Evolutionary conservation across 2,329 filamentous ascomycete genomes (phyloP).

Genomic region (Aspergillus sp.): DNA sequence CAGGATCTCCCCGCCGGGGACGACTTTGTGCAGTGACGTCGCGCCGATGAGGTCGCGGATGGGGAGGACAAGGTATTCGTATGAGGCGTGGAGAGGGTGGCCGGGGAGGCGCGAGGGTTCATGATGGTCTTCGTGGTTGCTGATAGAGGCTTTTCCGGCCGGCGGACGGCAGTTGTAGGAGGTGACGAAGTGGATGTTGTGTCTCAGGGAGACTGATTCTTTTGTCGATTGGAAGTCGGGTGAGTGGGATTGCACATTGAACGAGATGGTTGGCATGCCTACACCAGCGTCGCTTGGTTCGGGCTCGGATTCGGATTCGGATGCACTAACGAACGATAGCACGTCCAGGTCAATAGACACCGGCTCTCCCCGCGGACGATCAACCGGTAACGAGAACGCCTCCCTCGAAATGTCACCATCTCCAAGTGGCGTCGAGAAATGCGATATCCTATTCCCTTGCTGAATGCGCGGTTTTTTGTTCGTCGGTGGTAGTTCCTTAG

Average conservation of each 20-base stretch:
- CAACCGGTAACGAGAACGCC: slow-evolving; percentile 34
- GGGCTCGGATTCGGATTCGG: not conserved
- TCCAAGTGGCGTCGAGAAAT: slow-evolving; percentile 37
- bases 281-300: slow-evolving; percentile 8
- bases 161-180: slow-evolving; percentile 49
- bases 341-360: not conserved
- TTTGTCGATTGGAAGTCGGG: slow-evolving; percentile 9
- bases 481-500: slow-evolving; percentile 22
- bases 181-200: slow-evolving; percentile 50
- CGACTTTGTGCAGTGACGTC: too few relatives aligned
- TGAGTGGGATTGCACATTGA: slow-evolving; percentile 14
- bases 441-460: slow-evolving; percentile 32
- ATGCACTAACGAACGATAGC: not conserved
- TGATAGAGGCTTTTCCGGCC: slow-evolving; percentile 20
- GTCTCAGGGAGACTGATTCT: slow-evolving; percentile 36
- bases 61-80: slow-evolving; percentile 3
- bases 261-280: slow-evolving; percentile 20
- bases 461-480: slow-evolving; percentile 37
- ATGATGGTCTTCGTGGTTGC: not conserved
- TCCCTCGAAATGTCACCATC: slow-evolving; percentile 30
- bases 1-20: slow-evolving; percentile 16
- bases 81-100: slow-evolving; percentile 33
- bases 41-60: not conserved
- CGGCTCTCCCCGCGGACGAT: slow-evolving; percentile 12
- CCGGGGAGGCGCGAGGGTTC: slow-evolving; percentile 27